A percentile compares a stretch with the other conserved stretches of the same genome.
These are phyloP conservation scores for Closterium sp. DNA, from an alignment of 139 green algal genomes.

Conservation along the genomic window DNA sequence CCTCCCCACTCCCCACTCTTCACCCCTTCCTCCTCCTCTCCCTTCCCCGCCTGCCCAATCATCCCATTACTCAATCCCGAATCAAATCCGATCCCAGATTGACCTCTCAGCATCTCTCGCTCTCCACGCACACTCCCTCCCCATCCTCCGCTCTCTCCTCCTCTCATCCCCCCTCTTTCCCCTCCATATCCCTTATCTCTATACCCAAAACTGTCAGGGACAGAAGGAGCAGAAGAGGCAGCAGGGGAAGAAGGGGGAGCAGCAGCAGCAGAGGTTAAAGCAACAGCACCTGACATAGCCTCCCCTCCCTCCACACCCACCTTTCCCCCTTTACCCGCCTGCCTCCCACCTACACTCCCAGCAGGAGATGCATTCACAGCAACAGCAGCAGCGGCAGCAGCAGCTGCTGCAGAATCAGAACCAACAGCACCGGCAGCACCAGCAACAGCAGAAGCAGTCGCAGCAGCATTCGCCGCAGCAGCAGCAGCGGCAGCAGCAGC, in stretches of 20 bases:
- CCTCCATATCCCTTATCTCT: neutral
- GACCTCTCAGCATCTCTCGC: neutral
- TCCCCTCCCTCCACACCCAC: neutral
- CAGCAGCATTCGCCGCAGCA: neutral
- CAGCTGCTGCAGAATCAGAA: no score
- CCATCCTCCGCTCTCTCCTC: neutral
- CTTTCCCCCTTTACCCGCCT: neutral
- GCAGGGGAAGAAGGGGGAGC: neutral
- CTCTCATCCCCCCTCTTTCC: neutral
- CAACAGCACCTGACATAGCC: neutral
- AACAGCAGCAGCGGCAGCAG: neutral
- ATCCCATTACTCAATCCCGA: neutral
- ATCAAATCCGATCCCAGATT: neutral
- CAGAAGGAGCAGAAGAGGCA: neutral
- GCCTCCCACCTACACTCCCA: neutral
- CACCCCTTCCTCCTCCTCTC: neutral
- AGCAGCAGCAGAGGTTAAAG: neutral
- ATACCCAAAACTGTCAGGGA: neutral
- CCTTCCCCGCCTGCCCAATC: neutral
- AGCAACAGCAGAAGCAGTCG: neutral
- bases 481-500: no score
- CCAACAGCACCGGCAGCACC: neutral
- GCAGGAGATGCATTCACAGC: neutral
- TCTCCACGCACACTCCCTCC: neutral
- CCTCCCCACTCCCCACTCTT: neutral